Evolutionary conservation across 148 eudicot genomes (phyloP).

Genomic region (Gaultheria prostrata): DNA sequence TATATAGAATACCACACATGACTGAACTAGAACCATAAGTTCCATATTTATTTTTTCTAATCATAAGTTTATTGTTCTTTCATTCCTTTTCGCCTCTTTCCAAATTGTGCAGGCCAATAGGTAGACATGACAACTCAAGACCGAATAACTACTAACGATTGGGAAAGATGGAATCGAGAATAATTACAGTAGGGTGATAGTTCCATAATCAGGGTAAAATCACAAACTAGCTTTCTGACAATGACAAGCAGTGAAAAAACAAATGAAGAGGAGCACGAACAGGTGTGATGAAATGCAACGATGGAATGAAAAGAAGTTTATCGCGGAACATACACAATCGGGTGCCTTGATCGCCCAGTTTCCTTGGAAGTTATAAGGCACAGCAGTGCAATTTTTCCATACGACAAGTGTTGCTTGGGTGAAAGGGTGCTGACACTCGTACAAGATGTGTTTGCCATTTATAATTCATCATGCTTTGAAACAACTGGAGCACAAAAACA

Average conservation of each 20-base stretch:
- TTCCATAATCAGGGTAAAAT: neutral
- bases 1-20: neutral
- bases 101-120: neutral
- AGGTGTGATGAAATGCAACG: neutral
- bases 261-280: neutral
- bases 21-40: neutral
- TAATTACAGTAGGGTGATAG: neutral
- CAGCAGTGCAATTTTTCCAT: constrained; percentile 4
- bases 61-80: neutral
- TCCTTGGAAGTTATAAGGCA: neutral
- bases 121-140: neutral
- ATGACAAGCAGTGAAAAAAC: neutral
- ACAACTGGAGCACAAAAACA: constrained; percentile 22
- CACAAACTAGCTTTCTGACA: constrained; percentile 3
- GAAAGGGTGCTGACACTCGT: neutral
- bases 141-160: neutral
- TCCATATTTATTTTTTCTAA: neutral
- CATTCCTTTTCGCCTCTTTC: neutral
- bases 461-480: constrained; percentile 43
- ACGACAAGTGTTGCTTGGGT: neutral
- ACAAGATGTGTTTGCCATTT: constrained; percentile 1
- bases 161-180: neutral
- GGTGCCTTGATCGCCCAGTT: neutral
- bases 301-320: neutral
- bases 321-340: neutral